Evolutionary conservation across 2,329 filamentous ascomycete species (phyloP), one percentile per base, ranked within the genome.

Genomic region (Fusarium sp.): DNA sequence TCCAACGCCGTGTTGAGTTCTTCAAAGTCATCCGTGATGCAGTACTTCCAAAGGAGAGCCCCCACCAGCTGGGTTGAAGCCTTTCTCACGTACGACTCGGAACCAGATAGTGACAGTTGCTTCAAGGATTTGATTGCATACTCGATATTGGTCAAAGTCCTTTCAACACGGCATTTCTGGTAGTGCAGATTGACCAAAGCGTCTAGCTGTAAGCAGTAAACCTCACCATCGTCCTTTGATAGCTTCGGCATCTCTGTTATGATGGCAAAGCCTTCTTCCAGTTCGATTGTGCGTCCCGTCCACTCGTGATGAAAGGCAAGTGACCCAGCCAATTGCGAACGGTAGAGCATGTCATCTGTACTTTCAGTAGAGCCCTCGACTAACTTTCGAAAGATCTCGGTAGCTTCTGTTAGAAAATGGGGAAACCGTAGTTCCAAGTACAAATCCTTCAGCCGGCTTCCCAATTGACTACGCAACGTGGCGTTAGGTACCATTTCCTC

Each of bases 211-310:
- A 28, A n/a, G 0, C 4, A 6, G 6, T 37, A 49, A 18, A 2
- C 1, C 2, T 48, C 18, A 1, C 34, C 18, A 16, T 1, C 26
- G 1, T 55, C 7, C 4, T 7, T 7, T 3, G 6, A 28, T 1
- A 7, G 23, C 1, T 7, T 4, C 1, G 18, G 28, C 3, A 23
- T 56, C 0, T 1, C 8, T 7, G 6, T 30, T 1, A 0, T n/a
- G 1, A 31, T 41, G 2, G 2, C 2, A 16, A 51, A 11, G 1
- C 31, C 54, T 19, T 52, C 54, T 23, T 1, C 1, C 4, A 57
- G 25, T 0, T 52, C 34, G 6, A 16, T 2, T 4, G 11, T 7
- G 2, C 4, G 6, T 52, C 54, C 54, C 0, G 23, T 57, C 21
- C 45, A n/a, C 30, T 55, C 52, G 8, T 55, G 43, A 1, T 39